Percentiles rank a stretch among this genome's conserved stretches.
Conservation (phyloP, 2,329 filamentous ascomycete genomes). For the Curvularia lunata region DNA sequence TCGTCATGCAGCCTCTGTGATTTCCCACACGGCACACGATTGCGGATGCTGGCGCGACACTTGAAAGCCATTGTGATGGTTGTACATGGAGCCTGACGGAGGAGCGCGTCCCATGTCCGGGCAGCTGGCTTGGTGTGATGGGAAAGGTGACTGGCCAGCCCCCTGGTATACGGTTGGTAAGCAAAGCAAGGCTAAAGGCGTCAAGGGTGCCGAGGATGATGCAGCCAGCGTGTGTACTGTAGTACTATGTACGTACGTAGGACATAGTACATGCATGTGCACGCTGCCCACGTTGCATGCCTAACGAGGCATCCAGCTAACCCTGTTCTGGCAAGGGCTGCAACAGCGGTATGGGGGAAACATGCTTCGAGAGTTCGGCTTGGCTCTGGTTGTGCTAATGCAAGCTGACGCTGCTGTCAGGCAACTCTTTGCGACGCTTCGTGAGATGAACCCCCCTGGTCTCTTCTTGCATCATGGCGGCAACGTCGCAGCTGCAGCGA, state of each 20-base stretch:
- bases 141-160: conserved; percentile 1
- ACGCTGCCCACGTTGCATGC: conserved; percentile 20
- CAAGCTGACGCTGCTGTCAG: conserved; percentile 20
- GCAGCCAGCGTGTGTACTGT: conserved; percentile 10
- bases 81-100: conserved; percentile 8
- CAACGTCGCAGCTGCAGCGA: conserved; percentile 1
- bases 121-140: conserved; percentile 1
- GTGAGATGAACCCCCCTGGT: neutral
- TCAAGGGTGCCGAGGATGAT: conserved; percentile 7
- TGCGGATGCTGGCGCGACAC: conserved; percentile 18
- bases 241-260: neutral
- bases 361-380: conserved; percentile 35
- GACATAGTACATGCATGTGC: conserved; percentile 7
- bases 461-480: conserved; percentile 9
- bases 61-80: conserved; percentile 1
- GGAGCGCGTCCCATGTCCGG: conserved; percentile 9
- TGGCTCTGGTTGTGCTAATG: conserved; percentile 17
- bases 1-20: conserved; percentile 20
- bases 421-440: conserved; percentile 3
- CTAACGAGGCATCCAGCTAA: conserved; percentile 10
- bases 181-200: conserved; percentile 3
- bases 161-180: conserved; percentile 15
- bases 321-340: conserved; percentile 13
- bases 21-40: conserved; percentile 18
- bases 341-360: conserved; percentile 25